Conservation (phyloP, 2,329 filamentous ascomycete genomes). For the Sclerotinia trifoliorum region DNA sequence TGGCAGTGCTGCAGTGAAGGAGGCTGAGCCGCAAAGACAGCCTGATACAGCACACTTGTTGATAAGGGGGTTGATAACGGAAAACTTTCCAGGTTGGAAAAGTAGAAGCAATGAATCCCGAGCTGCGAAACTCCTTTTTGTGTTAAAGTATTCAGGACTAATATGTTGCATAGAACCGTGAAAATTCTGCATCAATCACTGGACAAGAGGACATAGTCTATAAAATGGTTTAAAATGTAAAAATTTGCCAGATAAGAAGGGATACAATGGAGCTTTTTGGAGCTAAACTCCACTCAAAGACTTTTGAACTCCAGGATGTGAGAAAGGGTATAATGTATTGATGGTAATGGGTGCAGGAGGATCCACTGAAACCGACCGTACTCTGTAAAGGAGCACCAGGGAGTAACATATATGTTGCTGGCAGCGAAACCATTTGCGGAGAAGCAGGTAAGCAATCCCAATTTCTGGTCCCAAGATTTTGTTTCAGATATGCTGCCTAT, state of each 20-base stretch:
- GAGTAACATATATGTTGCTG: not conserved
- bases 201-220: no score
- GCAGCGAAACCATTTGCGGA: not conserved
- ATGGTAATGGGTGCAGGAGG: not conserved
- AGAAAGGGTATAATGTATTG: not conserved
- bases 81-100: not conserved
- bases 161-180: not conserved
- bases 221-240: not conserved
- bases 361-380: not conserved
- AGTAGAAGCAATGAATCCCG: not conserved
- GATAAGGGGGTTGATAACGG: not conserved
- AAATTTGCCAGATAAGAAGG: not conserved
- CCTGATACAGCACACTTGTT: not conserved
- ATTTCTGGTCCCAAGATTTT: no score
- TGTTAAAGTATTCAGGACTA: not conserved
- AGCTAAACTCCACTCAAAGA: no score
- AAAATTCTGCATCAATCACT: no score
- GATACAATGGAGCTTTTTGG: no score
- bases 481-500: not conserved
- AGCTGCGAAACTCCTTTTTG: not conserved
- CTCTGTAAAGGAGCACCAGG: not conserved
- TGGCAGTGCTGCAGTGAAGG: not conserved
- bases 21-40: not conserved
- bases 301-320: no score
- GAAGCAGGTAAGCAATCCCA: not conserved